phyloP scores from a whole-genome alignment of 2,329 filamentous ascomycete genomes.

The Fusarium sp. region DNA sequence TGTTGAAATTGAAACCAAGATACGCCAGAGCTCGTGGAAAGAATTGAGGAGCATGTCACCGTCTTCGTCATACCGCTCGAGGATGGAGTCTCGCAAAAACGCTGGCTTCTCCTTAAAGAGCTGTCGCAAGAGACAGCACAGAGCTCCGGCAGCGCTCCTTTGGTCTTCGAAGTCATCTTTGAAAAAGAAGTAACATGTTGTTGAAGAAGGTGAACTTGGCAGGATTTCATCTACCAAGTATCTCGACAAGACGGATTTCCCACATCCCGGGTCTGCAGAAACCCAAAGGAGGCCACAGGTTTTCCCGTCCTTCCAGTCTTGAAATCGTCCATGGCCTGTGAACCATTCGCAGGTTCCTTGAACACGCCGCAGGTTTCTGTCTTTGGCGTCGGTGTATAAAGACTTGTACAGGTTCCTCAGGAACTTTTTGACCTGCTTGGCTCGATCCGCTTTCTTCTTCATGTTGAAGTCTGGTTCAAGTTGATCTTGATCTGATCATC shows the following conservation, averaged over 20 bases:
- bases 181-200: conserved; percentile 57
- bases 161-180: conserved; percentile 54
- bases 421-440: neutral
- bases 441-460: neutral
- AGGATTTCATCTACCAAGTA: conserved; percentile 48
- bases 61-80: neutral
- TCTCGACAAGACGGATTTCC: conserved; percentile 55
- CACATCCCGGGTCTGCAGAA: conserved; percentile 56
- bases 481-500: neutral
- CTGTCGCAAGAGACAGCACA: conserved; percentile 51
- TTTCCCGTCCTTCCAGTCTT: conserved; percentile 1
- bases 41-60: neutral
- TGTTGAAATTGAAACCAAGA: neutral
- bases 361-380: conserved; percentile 13
- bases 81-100: neutral
- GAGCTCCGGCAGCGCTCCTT: conserved; percentile 40
- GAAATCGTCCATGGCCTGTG: neutral
- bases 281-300: conserved; percentile 34
- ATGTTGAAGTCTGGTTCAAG: neutral
- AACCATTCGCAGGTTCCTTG: conserved; percentile 30
- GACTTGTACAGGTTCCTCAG: neutral
- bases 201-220: conserved; percentile 11
- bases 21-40: neutral
- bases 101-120: conserved; percentile 42
- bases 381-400: neutral